Evolutionary conservation across 2,329 filamentous ascomycete genomes (phyloP), one percentile per base, ranked within the genome.

Genomic region (Aspergillus ustus): DNA sequence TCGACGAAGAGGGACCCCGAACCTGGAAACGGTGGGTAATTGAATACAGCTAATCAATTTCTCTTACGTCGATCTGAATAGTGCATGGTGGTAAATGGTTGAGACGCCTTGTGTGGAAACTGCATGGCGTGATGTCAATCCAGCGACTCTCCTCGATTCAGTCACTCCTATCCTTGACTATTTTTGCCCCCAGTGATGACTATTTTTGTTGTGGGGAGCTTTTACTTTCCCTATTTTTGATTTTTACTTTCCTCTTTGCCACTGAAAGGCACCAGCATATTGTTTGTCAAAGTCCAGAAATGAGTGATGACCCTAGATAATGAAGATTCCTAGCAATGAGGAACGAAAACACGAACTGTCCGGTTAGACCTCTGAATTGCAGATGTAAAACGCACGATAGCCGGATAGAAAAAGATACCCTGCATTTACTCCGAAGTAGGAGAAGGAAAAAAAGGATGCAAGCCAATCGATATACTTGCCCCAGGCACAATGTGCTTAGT

Each of bases 11-110:
- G 17, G 74, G 74, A 9, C 59, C 63, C 25, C 71, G 74, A 22
- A 73, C 69, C 29, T 78, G 74, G 72, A 71, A 68, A 61, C 68
- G 77, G 25, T 67, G 73, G 48, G 70, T 77, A 51, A 63, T 77
- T 11, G 75, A 79, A 58, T 78, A 77, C 62, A 71, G 64, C 44
- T 78, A 66, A 67, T 53, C 19, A 22, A 28, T 29, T 55, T 43
- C 17, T 2, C 15, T 15, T 52, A 40, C 13, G 4, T 50, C 9
- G 15, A 8, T 13, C 11, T 44, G 51, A 43, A 29, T 48, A 17
- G 17, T 46, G 44, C 34, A 40, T 45, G 15, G 15, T 40, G 8
- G 9, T 40, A 4, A 2, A 4, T 15, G 34, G 34, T 40, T 40
- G 8, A 11, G 13, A 11, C 11, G 34, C 11, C 9, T 2, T 40